phyloP scores from a whole-genome alignment of 164 flowering plant species.

The Warburgia ugandensis region DNA sequence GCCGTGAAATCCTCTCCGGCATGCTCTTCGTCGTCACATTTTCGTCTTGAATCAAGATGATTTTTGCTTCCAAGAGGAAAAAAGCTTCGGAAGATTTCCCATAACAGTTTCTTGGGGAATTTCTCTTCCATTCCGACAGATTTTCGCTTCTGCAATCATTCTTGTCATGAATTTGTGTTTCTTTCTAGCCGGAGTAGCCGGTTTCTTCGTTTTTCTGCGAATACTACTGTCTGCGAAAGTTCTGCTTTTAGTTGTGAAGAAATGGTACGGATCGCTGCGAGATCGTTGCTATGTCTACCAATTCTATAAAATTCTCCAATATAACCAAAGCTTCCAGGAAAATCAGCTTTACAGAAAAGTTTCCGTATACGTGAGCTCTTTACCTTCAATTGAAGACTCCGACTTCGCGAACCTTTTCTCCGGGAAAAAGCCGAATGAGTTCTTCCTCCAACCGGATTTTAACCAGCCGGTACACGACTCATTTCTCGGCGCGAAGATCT shows the following conservation, averaged over 20 bases:
- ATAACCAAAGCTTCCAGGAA: constrained; percentile 42
- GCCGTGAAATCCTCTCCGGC: too few species aligned
- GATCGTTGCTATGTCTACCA: constrained; percentile 44
- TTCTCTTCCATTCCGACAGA: too few species aligned
- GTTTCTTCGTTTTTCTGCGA: constrained; percentile 3
- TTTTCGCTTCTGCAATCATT: background rate
- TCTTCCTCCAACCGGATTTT: constrained; percentile 41
- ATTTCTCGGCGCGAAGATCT: constrained; percentile 47
- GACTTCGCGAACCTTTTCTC: constrained; percentile 56
- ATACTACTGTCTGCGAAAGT: background rate
- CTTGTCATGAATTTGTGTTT: background rate
- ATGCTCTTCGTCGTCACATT: too few species aligned
- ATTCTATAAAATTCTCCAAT: constrained; percentile 51
- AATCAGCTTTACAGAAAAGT: constrained; percentile 54
- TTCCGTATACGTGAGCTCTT: constrained; percentile 42
- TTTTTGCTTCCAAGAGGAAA: background rate
- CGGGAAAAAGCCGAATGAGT: constrained; percentile 46
- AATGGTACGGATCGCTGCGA: constrained; percentile 23
- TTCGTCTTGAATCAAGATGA: background rate
- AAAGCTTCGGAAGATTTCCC: background rate
- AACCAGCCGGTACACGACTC: constrained; percentile 42
- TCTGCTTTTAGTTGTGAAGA: constrained; percentile 9
- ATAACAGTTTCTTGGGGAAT: too few species aligned
- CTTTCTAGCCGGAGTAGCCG: background rate
- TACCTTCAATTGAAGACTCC: constrained; percentile 56